Conservation (phyloP, 2,329 filamentous ascomycete species). For the Beauveria asiatica region DNA sequence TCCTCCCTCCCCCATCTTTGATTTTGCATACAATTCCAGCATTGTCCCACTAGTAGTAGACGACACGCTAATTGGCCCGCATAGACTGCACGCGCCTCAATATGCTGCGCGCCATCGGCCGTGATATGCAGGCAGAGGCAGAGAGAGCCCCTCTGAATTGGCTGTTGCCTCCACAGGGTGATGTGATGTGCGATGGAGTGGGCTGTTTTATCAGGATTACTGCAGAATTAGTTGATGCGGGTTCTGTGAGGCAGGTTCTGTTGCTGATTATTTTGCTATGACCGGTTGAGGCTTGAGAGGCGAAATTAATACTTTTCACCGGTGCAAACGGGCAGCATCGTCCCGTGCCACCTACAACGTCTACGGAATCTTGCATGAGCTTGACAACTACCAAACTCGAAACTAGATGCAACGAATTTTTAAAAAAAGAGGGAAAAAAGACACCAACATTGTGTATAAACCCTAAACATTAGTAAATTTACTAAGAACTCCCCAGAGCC, state of each 20-base stretch:
- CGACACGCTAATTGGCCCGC: background rate
- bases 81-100: conserved; percentile 1
- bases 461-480: no score
- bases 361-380: background rate
- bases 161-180: no score
- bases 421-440: background rate
- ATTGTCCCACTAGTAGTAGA: conserved; percentile 3
- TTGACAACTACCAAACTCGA: background rate
- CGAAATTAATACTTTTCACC: no score
- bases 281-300: no score
- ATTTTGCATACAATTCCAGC: background rate
- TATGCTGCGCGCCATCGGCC: conserved; percentile 7
- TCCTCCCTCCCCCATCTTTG: no score
- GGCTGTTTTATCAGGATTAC: background rate
- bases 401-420: no score
- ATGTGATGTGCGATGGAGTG: background rate
- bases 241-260: no score
- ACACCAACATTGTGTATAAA: background rate
- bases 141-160: background rate
- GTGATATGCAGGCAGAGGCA: background rate
- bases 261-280: no score
- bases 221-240: no score
- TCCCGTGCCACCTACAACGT: background rate
- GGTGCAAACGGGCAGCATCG: no score
- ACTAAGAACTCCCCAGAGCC: background rate